Conservation (phyloP, 2,329 filamentous ascomycete genomes). For the Fusarium marasasianum region DNA sequence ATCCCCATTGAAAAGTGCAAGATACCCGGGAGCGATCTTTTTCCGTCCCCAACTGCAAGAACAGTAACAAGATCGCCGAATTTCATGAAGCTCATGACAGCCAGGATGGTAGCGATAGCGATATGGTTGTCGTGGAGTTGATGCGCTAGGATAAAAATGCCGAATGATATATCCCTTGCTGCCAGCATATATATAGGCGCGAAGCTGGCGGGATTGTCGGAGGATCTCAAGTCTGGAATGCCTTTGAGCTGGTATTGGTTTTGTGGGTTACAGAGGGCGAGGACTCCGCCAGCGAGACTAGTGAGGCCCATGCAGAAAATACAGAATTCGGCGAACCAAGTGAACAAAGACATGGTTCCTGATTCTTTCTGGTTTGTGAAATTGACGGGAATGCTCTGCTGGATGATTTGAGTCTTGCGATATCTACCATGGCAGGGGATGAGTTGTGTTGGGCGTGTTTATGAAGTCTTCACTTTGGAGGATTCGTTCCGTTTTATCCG, state of each 20-base stretch:
- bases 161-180: not conserved
- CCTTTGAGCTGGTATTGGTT: not conserved
- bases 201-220: not conserved
- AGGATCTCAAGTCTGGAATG: not conserved
- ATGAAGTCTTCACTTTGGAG: not conserved
- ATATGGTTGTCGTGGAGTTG: not conserved
- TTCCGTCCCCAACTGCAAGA: not conserved
- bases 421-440: too few species aligned
- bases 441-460: not conserved
- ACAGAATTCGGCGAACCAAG: not conserved
- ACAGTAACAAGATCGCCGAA: not conserved
- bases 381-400: accelerated
- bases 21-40: not conserved
- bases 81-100: not conserved
- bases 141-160: not conserved
- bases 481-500: not conserved
- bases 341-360: not conserved
- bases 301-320: not conserved
- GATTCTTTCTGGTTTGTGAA: too few species aligned
- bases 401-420: accelerated
- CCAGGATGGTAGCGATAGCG: not conserved
- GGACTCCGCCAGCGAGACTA: not conserved
- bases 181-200: not conserved
- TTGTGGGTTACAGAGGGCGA: not conserved
- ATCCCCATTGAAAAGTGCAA: not conserved